Conservation (phyloP, 139 green algal species). For the Penium margaritaceum region DNA sequence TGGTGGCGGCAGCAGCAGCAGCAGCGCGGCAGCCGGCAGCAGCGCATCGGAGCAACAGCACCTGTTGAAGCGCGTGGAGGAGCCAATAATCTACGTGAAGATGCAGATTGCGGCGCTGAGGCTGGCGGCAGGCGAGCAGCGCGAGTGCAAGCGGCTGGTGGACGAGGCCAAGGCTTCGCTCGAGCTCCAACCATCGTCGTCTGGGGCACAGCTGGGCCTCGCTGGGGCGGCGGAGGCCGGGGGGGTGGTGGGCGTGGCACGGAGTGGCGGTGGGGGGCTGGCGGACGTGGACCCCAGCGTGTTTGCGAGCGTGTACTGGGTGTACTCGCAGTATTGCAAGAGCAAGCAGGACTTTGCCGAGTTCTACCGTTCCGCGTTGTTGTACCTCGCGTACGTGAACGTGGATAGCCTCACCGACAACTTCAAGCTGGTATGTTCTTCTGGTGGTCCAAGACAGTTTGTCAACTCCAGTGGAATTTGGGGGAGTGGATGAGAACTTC, state of each 20-base stretch:
- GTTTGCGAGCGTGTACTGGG: conserved; percentile 75
- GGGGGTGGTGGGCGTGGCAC: too few relatives aligned
- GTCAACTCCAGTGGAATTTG: too few relatives aligned
- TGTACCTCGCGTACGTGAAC: conserved; percentile 86
- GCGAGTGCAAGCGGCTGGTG: conserved; percentile 57
- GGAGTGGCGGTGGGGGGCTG: too few relatives aligned
- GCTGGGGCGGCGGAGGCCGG: too few relatives aligned
- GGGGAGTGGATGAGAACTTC: too few relatives aligned
- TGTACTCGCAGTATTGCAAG: conserved; percentile 78
- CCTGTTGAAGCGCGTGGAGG: conserved; percentile 47
- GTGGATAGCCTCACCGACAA: conserved; percentile 68
- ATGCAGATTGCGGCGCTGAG: conserved; percentile 77
- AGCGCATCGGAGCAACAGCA: too few relatives aligned
- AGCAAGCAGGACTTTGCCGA: conserved; percentile 71
- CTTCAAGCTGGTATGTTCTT: conserved; percentile 55
- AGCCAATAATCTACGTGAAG: conserved; percentile 79
- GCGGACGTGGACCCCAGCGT: conserved; percentile 78
- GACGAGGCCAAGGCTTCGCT: conserved; percentile 70
- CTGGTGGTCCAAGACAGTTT: too few relatives aligned
- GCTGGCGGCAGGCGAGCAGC: conserved; percentile 51
- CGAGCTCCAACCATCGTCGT: too few relatives aligned
- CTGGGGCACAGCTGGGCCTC: too few relatives aligned
- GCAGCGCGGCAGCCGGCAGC: too few relatives aligned
- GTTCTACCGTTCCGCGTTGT: conserved; percentile 75
- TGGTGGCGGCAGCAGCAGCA: too few relatives aligned